phyloP scores from a whole-genome alignment of 805 yeast genomes.

The Torulaspora delbrueckii region DNA sequence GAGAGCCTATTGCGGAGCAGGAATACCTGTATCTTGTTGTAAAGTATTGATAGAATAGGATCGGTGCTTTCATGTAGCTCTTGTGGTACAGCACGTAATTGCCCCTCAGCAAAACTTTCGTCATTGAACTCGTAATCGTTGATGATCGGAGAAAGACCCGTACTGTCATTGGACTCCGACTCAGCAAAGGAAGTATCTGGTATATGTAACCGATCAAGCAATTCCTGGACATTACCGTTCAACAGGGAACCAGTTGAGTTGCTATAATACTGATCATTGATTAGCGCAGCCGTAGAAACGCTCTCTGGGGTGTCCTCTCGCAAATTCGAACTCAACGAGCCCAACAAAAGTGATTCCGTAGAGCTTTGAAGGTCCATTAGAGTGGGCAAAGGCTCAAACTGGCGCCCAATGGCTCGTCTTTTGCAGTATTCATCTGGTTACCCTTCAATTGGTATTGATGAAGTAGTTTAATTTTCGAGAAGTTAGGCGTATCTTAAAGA shows the following conservation, averaged over 20 bases:
- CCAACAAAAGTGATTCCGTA: slow-evolving; percentile 7
- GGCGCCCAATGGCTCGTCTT: neutral
- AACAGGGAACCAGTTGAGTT: slow-evolving; percentile 23
- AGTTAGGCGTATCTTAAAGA: neutral
- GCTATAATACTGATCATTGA: slow-evolving; percentile 8
- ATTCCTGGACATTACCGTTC: slow-evolving; percentile 13
- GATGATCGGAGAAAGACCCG: neutral
- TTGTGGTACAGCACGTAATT: neutral
- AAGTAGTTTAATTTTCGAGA: neutral
- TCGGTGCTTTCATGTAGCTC: slow-evolving; percentile 1
- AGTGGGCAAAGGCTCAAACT: neutral
- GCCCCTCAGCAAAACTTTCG: neutral
- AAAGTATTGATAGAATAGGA: slow-evolving; percentile 16
- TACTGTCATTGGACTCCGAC: slow-evolving; percentile 1
- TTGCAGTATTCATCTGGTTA: slow-evolving; percentile 1
- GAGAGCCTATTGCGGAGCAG: slow-evolving; percentile 25
- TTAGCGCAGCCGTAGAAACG: slow-evolving; percentile 17
- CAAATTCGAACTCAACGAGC: neutral
- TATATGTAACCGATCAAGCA: slow-evolving; percentile 11
- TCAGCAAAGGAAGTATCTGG: slow-evolving; percentile 2
- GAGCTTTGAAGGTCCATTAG: slow-evolving; percentile 7
- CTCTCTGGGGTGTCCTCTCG: slow-evolving; percentile 6
- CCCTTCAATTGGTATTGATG: slow-evolving; percentile 4
- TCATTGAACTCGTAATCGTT: neutral
- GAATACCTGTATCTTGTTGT: slow-evolving; percentile 25